Conservation (phyloP, 2,329 filamentous ascomycete species). For the Tolypocladium album region DNA sequence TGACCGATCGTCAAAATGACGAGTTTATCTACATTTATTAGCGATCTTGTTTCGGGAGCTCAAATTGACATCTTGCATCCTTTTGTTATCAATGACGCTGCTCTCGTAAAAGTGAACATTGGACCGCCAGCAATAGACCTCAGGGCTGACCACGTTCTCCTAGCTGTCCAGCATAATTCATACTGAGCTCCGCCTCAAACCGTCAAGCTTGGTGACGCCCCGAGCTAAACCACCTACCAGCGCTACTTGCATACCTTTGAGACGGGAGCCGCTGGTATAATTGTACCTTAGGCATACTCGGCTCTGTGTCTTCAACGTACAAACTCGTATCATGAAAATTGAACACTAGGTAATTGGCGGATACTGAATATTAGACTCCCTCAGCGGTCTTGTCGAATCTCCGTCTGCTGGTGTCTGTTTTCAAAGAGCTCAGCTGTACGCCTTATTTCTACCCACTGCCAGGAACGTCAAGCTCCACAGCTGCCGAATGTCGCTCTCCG, state of each 20-base stretch:
- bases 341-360: not conserved
- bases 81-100: not conserved
- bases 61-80: not conserved
- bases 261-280: not conserved
- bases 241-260: not conserved
- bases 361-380: not conserved
- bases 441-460: conserved; percentile 1
- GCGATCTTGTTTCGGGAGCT: not conserved
- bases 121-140: too few relatives aligned
- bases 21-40: conserved; percentile 57
- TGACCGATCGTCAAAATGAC: conserved; percentile 56
- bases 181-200: too few relatives aligned
- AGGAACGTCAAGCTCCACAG: conserved; percentile 7
- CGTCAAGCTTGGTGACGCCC: too few relatives aligned
- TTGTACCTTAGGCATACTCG: not conserved
- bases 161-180: too few relatives aligned
- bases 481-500: conserved; percentile 6
- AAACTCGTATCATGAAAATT: not conserved
- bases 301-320: too few relatives aligned
- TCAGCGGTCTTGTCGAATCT: not conserved
- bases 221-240: not conserved
- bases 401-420: not conserved
- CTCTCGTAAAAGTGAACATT: not conserved
- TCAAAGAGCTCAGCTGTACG: not conserved
- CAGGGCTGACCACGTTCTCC: too few relatives aligned